Evolutionary conservation across 164 flowering plant genomes (phyloP), one percentile per base, ranked within the genome.

Genomic region (Chimonanthus salicifolius): DNA sequence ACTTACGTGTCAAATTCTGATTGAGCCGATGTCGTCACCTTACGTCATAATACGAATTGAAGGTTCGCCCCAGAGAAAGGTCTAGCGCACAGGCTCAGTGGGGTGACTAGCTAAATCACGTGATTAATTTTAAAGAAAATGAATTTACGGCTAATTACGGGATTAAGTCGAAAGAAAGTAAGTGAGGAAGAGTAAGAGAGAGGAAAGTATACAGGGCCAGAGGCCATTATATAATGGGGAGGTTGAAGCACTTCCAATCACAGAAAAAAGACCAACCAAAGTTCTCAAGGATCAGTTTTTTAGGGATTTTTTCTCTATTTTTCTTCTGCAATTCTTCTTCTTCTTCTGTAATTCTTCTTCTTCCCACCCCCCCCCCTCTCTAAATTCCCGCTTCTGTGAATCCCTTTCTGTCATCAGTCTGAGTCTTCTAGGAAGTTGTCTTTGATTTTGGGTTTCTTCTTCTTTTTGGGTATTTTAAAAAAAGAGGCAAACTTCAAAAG

Each of bases 401-500:
- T 86, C 90, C 94, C 89, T 79, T 90, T 88, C 94, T 90, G 88
- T 87, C 80, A 67, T 83, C 84, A 69, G n/a, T 83, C 88, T 85
- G 88, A 33, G 33, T 84, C 84, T 88, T 84, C 81, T 78, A 75
- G 62, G 15, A 51, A 54, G 64, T 3, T 18, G 9, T 50, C 65
- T 71, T 76, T 7, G n/a, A 3, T 78, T 80, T 72, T 67, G 78
- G 72, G 80, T 75, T 74, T 79, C 77, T 75, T 72, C 79, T 77
- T 73, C 4, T 10, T 54, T 47, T 69, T 44, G 65, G 33, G 33
- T 47, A 68, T 77, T 21, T 7, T 7, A 11, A 15, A 62, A 47
- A 62, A 69, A 75, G 72, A 85, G 80, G 81, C 85, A 81, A 86
- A 82, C 86, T 83, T 81, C 70, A 75, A 54, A 54, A 15, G 67